Percentiles rank a stretch among this genome's conserved stretches.
phyloP scores from a whole-genome alignment of 176 grass and related monocot genomes.

The Oryza coarctata region DNA sequence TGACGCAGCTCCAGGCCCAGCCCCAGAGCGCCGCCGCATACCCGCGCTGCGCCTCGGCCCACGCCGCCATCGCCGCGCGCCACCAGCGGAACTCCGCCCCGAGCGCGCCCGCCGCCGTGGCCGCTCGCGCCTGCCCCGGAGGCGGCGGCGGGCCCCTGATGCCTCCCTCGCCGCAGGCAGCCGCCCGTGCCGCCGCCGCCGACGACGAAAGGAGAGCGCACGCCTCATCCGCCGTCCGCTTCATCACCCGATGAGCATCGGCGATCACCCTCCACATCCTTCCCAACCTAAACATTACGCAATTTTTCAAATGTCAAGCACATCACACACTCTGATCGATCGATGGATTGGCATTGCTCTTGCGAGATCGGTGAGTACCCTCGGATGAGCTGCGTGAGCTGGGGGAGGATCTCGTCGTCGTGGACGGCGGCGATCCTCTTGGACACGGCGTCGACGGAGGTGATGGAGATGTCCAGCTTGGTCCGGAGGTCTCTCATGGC shows the following conservation, averaged over 20 bases:
- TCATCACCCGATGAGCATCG: constrained; percentile 73
- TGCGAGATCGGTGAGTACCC: constrained; percentile 35
- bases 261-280: constrained; percentile 69
- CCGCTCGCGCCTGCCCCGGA: constrained; percentile 23
- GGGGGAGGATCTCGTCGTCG: constrained; percentile 78
- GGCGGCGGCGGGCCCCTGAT: constrained; percentile 33
- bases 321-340: too few relatives aligned
- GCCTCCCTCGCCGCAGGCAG: constrained; percentile 8
- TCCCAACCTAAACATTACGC: constrained; percentile 38
- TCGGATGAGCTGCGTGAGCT: constrained; percentile 60
- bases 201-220: constrained; percentile 47
- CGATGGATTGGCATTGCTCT: background rate
- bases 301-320: too few relatives aligned
- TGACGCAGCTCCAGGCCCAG: constrained; percentile 54
- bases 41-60: constrained; percentile 58
- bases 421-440: constrained; percentile 60
- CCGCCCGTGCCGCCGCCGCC: background rate
- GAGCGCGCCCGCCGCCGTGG: constrained; percentile 31
- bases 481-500: constrained; percentile 72
- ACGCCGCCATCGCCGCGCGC: constrained; percentile 51
- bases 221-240: constrained; percentile 68
- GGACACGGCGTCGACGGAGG: constrained; percentile 61
- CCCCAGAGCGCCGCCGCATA: constrained; percentile 73
- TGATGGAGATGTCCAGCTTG: constrained; percentile 71
- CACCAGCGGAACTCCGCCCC: constrained; percentile 61